phyloP scores from a whole-genome alignment of 371 early-diverging fungal species.

The Dinochytrium kinnereticum region DNA sequence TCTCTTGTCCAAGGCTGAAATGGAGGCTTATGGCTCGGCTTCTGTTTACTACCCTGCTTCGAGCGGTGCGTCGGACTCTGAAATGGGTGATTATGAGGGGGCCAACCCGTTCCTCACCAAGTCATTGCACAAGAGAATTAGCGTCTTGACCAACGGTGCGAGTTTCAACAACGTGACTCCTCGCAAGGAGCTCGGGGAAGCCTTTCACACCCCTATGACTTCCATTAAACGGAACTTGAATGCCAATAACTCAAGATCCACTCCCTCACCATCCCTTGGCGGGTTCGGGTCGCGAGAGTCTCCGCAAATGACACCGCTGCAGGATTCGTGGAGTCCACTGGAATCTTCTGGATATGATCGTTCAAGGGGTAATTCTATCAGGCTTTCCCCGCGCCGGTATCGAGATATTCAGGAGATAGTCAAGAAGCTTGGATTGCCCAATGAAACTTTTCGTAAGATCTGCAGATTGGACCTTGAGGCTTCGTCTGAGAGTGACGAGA shows the following conservation, averaged over 20 bases:
- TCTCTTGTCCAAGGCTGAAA: neutral
- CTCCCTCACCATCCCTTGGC: neutral
- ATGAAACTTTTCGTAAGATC: neutral
- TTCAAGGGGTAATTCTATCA: neutral
- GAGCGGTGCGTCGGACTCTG: too few species aligned
- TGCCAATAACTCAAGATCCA: too few species aligned
- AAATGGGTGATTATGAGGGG: too few species aligned
- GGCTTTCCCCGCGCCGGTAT: neutral
- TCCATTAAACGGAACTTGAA: neutral
- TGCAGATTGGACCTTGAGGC: too few species aligned
- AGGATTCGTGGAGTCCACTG: neutral
- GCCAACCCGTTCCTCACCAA: too few species aligned
- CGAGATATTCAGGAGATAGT: neutral
- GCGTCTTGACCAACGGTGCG: too few species aligned
- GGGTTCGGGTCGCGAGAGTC: neutral
- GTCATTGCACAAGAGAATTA: too few species aligned
- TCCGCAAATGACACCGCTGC: neutral
- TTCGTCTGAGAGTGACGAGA: neutral
- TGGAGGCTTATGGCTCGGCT: too few species aligned
- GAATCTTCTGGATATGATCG: neutral
- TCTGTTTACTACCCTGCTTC: too few species aligned
- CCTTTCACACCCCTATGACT: conserved; percentile 15
- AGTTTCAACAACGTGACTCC: too few species aligned
- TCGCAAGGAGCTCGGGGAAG: too few species aligned
- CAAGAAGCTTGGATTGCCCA: neutral